Evolutionary conservation across 148 eudicot genomes (phyloP), one percentile per base, ranked within the genome.

Genomic region (Chenopodium suecicum): DNA sequence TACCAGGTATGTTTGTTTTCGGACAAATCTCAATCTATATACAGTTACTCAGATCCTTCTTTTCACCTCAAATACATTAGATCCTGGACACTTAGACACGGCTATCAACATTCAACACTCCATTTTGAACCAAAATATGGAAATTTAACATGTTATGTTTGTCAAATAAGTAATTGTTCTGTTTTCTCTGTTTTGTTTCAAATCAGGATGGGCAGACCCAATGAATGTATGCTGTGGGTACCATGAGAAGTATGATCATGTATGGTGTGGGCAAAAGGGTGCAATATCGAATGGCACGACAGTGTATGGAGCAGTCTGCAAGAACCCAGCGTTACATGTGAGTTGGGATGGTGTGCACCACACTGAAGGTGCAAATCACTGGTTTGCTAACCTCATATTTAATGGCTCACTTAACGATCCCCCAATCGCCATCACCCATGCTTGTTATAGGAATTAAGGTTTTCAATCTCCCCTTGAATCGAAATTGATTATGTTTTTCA

Each of bases 271-370:
- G 32, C 72, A 78, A 47, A 89, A 74, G 70, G 95, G 83, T n/a
- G 78, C 48, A 72, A 83, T 84, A 64, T 6, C 20, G 1, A 90
- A 90, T 41, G 91, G 97, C 14, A 88, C 84, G n/a, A 84, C 88
- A 34, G 84, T 90, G 4, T 84, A 69, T 76, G 94, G 91, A 11
- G 88, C 85, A 66, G 82, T 90, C 1, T 93, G 97, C 85, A 52
- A 81, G 65, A 78, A 88, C 73, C 93, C 97, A 23, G 86, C 91
- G 13, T 72, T 73, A 22, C 84, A 83, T 41, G 83, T 89, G 2
- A 91, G 95, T 79, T 93, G 98, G 98, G 93, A 94, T 74, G 93
- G 95, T 20, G 92, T 92, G 46, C 98, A 94, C 78, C 90, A 92
- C 78, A 68, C 95, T 14, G 93, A 94, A 84, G 90, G 89, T 63